A percentile compares a stretch with the other conserved stretches of the same genome.
Evolutionary conservation across 805 yeast genomes (phyloP).

Genomic region (Cyberlindnera mycetangii): DNA sequence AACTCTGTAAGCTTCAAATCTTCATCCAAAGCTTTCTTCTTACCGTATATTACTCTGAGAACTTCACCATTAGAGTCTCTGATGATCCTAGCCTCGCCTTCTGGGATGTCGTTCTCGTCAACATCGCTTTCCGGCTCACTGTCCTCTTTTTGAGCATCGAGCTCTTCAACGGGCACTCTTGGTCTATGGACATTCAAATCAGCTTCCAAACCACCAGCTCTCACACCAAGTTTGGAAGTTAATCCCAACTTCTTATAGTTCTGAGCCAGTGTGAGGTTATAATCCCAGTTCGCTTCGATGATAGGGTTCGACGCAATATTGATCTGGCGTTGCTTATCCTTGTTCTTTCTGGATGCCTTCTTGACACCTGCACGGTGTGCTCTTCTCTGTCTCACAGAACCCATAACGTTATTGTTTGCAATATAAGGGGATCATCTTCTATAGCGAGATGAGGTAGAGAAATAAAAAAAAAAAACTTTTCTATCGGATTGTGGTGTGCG

Average conservation of each 20-base stretch:
- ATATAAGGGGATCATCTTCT: background rate
- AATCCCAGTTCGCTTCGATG: conserved; percentile 90
- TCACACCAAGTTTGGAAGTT: conserved; percentile 56
- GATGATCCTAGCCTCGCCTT: conserved; percentile 74
- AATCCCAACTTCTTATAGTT: conserved; percentile 85
- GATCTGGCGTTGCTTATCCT: conserved; percentile 67
- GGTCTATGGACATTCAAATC: conserved; percentile 38
- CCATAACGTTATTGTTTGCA: conserved; percentile 36
- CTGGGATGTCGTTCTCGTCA: conserved; percentile 56
- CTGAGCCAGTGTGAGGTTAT: conserved; percentile 72
- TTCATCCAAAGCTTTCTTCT: conserved; percentile 40
- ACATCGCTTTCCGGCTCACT: conserved; percentile 19
- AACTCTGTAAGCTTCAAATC: conserved; percentile 33
- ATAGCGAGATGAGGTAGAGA: conserved; percentile 1
- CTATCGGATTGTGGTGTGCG: conserved; percentile 4
- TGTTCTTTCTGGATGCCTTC: conserved; percentile 66
- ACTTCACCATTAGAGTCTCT: conserved; percentile 72
- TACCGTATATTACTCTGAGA: conserved; percentile 65
- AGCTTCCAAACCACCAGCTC: conserved; percentile 82
- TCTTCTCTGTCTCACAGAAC: conserved; percentile 82
- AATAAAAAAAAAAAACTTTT: conserved; percentile 2
- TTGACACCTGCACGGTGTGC: conserved; percentile 68
- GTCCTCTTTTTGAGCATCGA: conserved; percentile 13
- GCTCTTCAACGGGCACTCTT: conserved; percentile 30
- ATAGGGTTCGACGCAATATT: conserved; percentile 72